Evolutionary conservation across 1,139 yeast species (phyloP).

Genomic region (Yamadazyma diddensiae): DNA sequence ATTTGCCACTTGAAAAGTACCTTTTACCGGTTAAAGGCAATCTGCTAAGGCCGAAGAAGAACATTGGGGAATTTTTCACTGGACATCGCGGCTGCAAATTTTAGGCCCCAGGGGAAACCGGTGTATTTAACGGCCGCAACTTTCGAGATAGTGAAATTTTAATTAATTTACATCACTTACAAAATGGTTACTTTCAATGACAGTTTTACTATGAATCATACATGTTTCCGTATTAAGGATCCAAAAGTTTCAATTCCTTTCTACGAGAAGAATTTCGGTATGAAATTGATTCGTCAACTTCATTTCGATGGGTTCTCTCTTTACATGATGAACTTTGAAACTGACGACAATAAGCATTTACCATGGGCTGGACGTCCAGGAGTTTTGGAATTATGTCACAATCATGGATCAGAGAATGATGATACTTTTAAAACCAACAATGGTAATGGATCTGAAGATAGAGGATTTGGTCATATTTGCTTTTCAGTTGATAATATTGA

Average conservation of each 20-base stretch:
- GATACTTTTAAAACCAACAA: constrained; percentile 58
- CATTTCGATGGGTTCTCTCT: constrained; percentile 61
- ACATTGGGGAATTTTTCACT: too few relatives aligned
- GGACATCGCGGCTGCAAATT: too few relatives aligned
- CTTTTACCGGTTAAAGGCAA: constrained; percentile 1
- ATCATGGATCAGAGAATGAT: constrained; percentile 70
- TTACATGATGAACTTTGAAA: constrained; percentile 64
- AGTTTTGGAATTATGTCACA: constrained; percentile 79
- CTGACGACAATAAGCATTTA: constrained; percentile 35
- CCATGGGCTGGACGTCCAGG: constrained; percentile 70
- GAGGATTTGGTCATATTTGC: constrained; percentile 95
- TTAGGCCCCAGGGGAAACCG: too few relatives aligned
- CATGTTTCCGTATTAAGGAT: constrained; percentile 79
- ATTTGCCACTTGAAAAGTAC: constrained; percentile 1
- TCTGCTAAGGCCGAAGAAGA: background rate
- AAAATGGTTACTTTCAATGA: constrained; percentile 31
- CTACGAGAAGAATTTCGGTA: constrained; percentile 73
- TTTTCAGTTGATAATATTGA: constrained; percentile 79
- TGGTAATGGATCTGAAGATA: constrained; percentile 79
- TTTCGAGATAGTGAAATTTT: background rate
- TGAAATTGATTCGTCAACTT: constrained; percentile 55
- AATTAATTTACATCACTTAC: background rate
- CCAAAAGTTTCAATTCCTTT: constrained; percentile 71
- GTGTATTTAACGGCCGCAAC: too few relatives aligned
- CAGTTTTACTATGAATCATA: constrained; percentile 58